These are phyloP conservation scores for Microbotryomycetes sp. DNA, from an alignment of 1,284 basidiomycete genomes.

Conservation along the genomic window DNA sequence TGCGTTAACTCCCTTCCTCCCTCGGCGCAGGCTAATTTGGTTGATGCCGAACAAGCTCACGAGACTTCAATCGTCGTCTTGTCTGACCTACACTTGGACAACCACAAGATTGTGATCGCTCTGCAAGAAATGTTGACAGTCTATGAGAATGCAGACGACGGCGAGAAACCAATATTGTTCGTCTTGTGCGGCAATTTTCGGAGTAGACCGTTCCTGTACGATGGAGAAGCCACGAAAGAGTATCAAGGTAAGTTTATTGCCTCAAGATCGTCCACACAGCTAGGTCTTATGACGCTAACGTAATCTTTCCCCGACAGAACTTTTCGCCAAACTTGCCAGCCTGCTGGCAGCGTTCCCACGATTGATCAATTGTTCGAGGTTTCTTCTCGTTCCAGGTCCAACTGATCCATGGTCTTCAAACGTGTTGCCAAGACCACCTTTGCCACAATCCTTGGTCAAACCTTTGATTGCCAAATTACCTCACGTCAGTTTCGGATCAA, in stretches of 20 bases:
- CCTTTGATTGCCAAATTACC: slow-evolving; percentile 66
- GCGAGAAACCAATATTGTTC: slow-evolving; percentile 55
- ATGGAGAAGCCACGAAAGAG: slow-evolving; percentile 35
- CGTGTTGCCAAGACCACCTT: slow-evolving; percentile 71
- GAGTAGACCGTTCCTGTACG: slow-evolving; percentile 48
- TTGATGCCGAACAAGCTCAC: slow-evolving; percentile 38
- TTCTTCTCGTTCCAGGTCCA: slow-evolving; percentile 91
- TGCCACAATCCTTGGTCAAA: slow-evolving; percentile 65
- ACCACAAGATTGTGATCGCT: slow-evolving; percentile 70
- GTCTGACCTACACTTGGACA: slow-evolving; percentile 92
- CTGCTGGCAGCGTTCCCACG: slow-evolving; percentile 71
- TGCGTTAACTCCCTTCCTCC: no score
- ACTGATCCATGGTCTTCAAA: slow-evolving; percentile 60
- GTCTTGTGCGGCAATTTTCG: slow-evolving; percentile 95
- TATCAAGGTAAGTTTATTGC: slow-evolving; percentile 71
- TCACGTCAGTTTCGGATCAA: slow-evolving; percentile 73
- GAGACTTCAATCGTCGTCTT: slow-evolving; percentile 78
- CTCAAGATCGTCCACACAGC: not conserved
- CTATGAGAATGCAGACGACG: slow-evolving; percentile 70
- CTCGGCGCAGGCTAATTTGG: slow-evolving; percentile 24
- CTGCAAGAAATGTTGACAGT: slow-evolving; percentile 82
- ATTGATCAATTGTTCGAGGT: slow-evolving; percentile 72
- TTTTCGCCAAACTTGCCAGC: slow-evolving; percentile 65
- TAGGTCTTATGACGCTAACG: not conserved
- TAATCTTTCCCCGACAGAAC: slow-evolving; percentile 4